Evolutionary conservation across 148 eudicot species (phyloP).

Genomic region (Silene latifolia): DNA sequence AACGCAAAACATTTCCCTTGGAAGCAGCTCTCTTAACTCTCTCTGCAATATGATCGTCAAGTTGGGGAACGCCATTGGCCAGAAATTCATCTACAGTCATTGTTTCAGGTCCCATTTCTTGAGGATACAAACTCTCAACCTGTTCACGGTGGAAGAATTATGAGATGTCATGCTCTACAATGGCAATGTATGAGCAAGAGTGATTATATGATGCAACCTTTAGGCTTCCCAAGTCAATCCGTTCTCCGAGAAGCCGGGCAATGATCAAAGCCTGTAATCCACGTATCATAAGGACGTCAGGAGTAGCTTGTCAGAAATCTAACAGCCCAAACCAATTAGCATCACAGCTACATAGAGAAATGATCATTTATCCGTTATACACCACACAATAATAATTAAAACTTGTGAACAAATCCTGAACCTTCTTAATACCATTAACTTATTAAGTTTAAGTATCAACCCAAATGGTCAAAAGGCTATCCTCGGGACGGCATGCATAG

Average conservation of each 20-base stretch:
- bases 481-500: too few relatives aligned
- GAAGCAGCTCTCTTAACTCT: conserved; percentile 64
- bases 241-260: conserved; percentile 83
- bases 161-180: neutral
- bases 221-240: conserved; percentile 54
- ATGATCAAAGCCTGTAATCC: conserved; percentile 80
- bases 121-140: conserved; percentile 89
- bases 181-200: conserved; percentile 5
- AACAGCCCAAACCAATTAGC: neutral
- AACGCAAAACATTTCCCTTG: conserved; percentile 80
- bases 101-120: conserved; percentile 64
- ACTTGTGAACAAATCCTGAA: neutral
- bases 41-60: conserved; percentile 59
- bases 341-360: neutral
- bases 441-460: neutral
- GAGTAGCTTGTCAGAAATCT: neutral
- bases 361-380: neutral
- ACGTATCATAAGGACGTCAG: conserved; percentile 7
- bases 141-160: conserved; percentile 15
- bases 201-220: conserved; percentile 38
- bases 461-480: too few relatives aligned
- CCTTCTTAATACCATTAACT: neutral
- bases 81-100: conserved; percentile 75
- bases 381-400: neutral
- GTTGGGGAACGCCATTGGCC: conserved; percentile 65